These are phyloP conservation scores for Arthrobotrys iridis DNA, from an alignment of 2,329 filamentous ascomycete species.

Conservation along the genomic window DNA sequence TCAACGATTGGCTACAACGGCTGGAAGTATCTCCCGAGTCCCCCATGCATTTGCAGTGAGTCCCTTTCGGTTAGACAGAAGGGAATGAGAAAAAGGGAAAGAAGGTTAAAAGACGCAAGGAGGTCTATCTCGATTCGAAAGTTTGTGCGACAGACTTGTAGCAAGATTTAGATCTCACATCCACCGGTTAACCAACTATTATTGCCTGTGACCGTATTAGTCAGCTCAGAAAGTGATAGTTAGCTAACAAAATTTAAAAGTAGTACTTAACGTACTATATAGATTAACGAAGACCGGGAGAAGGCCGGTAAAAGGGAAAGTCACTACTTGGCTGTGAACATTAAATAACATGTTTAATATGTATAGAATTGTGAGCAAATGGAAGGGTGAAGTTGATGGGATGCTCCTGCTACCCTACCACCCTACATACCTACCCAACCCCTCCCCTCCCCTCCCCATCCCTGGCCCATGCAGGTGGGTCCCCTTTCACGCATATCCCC, in stretches of 20 bases:
- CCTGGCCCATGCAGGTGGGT: slow-evolving; percentile 18
- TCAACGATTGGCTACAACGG: slow-evolving; percentile 17
- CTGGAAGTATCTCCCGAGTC: slow-evolving; percentile 46
- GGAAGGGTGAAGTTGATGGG: neutral
- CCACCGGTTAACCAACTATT: too few species aligned
- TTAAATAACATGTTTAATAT: too few species aligned
- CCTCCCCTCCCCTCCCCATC: too few species aligned
- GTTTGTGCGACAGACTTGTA: slow-evolving; percentile 1
- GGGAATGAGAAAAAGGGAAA: neutral
- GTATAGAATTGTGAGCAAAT: too few species aligned
- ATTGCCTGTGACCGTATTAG: too few species aligned
- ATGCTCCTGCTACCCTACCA: neutral
- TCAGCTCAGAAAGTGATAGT: too few species aligned
- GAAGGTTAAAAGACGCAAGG: slow-evolving; percentile 1
- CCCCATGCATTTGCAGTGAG: slow-evolving; percentile 13
- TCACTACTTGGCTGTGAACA: too few species aligned
- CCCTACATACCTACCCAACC: neutral
- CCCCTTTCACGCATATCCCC: slow-evolving; percentile 18
- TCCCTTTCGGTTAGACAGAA: slow-evolving; percentile 13
- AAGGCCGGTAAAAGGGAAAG: too few species aligned
- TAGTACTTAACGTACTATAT: too few species aligned
- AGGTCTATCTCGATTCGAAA: neutral
- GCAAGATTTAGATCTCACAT: too few species aligned
- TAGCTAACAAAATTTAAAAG: too few species aligned
- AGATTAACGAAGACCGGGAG: too few species aligned